Evolutionary conservation across 1,284 basidiomycete genomes (phyloP).

Genomic region (Pisolithus thermaeus): DNA sequence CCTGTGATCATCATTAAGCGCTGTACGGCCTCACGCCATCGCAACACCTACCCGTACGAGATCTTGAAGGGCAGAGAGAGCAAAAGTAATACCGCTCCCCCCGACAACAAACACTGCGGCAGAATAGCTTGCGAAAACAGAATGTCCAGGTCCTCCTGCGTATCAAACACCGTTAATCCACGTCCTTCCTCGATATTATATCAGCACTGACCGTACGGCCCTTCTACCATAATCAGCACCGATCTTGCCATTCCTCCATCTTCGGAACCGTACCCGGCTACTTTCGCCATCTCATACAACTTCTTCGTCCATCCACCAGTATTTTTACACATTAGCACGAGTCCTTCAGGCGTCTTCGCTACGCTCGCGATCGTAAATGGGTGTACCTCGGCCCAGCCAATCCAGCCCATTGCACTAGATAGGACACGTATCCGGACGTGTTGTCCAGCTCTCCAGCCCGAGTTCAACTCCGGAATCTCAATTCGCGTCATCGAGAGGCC

Average conservation of each 20-base stretch:
- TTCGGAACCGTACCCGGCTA: slow-evolving; percentile 37
- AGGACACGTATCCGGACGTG: slow-evolving; percentile 74
- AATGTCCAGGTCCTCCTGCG: slow-evolving; percentile 57
- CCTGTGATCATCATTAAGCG: slow-evolving; percentile 12
- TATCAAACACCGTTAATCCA: not conserved
- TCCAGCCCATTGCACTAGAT: slow-evolving; percentile 48
- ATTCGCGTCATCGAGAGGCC: slow-evolving; percentile 56
- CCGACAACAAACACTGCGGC: slow-evolving; percentile 66
- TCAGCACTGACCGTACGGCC: slow-evolving; percentile 56
- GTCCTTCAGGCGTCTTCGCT: slow-evolving; percentile 40
- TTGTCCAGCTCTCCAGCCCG: slow-evolving; percentile 81
- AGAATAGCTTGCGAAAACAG: slow-evolving; percentile 59
- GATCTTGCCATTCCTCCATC: slow-evolving; percentile 32
- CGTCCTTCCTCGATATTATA: not conserved
- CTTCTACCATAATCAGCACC: slow-evolving; percentile 61
- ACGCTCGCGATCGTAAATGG: slow-evolving; percentile 74
- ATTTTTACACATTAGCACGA: slow-evolving; percentile 63
- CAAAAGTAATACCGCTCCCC: slow-evolving; percentile 72
- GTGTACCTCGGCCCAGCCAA: slow-evolving; percentile 63
- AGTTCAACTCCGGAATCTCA: slow-evolving; percentile 54
- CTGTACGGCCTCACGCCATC: not conserved
- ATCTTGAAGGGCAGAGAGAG: slow-evolving; percentile 58
- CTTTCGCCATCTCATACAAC: slow-evolving; percentile 52
- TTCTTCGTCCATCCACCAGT: slow-evolving; percentile 59
- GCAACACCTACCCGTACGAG: slow-evolving; percentile 43